Evolutionary conservation across 2,329 filamentous ascomycete species (phyloP).

Genomic region (Epichloe brachyelytri): DNA sequence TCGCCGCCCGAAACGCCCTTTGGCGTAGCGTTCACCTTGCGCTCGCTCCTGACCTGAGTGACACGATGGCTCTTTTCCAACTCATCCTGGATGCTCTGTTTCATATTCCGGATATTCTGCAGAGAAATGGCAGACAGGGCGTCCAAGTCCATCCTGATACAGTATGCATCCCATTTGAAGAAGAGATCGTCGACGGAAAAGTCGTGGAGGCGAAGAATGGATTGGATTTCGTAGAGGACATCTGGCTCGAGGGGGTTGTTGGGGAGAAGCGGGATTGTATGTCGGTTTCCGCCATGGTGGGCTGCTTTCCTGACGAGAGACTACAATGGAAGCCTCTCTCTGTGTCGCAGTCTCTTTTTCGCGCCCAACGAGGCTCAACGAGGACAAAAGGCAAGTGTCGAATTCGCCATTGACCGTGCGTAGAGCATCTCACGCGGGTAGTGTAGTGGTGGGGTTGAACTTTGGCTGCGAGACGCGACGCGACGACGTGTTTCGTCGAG

Average conservation of each 20-base stretch:
- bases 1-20: conserved; percentile 49
- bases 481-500: neutral
- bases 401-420: too few species aligned
- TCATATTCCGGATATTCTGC: conserved; percentile 62
- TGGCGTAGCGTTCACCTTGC: conserved; percentile 49
- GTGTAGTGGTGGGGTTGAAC: neutral
- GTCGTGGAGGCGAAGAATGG: conserved; percentile 73
- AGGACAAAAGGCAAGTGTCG: too few species aligned
- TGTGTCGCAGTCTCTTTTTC: neutral
- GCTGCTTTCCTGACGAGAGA: neutral
- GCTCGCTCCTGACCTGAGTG: conserved; percentile 48
- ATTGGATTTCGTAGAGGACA: conserved; percentile 67
- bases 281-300: conserved; percentile 24
- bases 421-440: too few species aligned
- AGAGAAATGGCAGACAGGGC: conserved; percentile 52
- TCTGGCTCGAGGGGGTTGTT: conserved; percentile 53
- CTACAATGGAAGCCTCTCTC: neutral
- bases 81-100: conserved; percentile 73
- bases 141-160: conserved; percentile 81
- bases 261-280: conserved; percentile 23
- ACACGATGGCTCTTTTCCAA: conserved; percentile 65
- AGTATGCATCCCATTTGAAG: conserved; percentile 99
- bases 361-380: too few species aligned
- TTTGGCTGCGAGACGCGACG: conserved; percentile 1
- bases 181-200: conserved; percentile 77